A percentile compares a stretch with the other conserved stretches of the same genome.
These are phyloP conservation scores for Candolleomyces efflorescens DNA, from an alignment of 768 basidiomycete species.

Conservation along the genomic window DNA sequence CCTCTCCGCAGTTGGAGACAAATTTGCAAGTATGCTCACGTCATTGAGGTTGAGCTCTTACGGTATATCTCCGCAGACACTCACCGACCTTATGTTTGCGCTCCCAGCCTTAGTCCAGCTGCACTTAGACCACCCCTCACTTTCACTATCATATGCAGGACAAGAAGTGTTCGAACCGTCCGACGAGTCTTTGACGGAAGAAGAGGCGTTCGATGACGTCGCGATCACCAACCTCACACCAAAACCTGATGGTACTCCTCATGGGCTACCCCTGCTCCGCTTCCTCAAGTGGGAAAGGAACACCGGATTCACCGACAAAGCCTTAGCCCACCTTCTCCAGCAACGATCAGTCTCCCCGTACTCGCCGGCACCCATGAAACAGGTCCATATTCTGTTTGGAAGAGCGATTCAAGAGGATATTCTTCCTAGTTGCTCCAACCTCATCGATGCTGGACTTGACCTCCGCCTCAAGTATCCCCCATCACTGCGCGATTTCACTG, in stretches of 20 bases:
- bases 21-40: background rate
- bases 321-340: background rate
- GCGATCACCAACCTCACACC: background rate
- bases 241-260: background rate
- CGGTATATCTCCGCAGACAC: background rate
- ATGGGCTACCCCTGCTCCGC: background rate
- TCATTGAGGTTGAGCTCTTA: background rate
- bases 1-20: background rate
- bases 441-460: background rate
- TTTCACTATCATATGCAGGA: background rate
- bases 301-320: background rate
- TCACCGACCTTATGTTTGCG: background rate
- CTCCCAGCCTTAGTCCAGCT: background rate
- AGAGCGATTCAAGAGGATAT: background rate
- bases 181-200: background rate
- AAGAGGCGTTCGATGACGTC: background rate
- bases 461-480: background rate
- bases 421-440: background rate
- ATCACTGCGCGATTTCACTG: no score
- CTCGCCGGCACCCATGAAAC: background rate
- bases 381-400: background rate
- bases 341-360: background rate
- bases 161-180: background rate
- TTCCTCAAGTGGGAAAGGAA: background rate
- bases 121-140: background rate